Evolutionary conservation across 2,329 filamentous ascomycete species (phyloP), one percentile per base, ranked within the genome.

Genomic region (Aureobasidium sp.): DNA sequence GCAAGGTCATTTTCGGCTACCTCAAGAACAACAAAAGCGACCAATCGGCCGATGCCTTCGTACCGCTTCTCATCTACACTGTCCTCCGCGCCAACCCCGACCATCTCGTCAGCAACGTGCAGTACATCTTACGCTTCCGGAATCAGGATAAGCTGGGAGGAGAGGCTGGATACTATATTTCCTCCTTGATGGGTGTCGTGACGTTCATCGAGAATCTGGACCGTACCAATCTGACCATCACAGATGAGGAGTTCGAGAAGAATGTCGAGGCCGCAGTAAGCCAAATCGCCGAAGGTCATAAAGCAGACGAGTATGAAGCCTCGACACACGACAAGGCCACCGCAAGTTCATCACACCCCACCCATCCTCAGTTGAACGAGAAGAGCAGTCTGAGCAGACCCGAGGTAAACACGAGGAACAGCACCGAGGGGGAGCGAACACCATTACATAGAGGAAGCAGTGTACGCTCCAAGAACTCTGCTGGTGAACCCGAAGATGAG

Each of bases 131-230:
- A 57, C 87, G 95, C 49, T 99, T 99, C 78, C 86, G 94, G 57
- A 97, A 97, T 70, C 94, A 97, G 74, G 94, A 99, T 59, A 97
- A 97, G 73, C 85, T 99, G 1, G 90, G 89, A 27, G 94, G 94
- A n/a, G 94, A 99, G 78, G 93, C 94, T 15, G 94, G 94, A 14
- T 99, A 99, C 75, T 99, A 99, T 74, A 84, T 99, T 61, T 97
- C 93, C 35, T 97, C 94, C 8, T 77, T 99, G 67, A 90, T 93
- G 87, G 94, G 94, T 59, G 94, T 91, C 42, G 88, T 99, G 54
- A 91, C 96, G 69, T 99, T 99, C 73, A 90, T 99, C 68, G 94
- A 99, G 77, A 95, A 90, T 64, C 86, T 99, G 75, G 94, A 99
- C 74, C 87, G 92, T 48, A 97, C 94, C 1, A 93, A 88, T 29